A percentile compares a stretch with the other conserved stretches of the same genome.
Conservation (phyloP, 805 yeast species). For the Maudiozyma serrabonitensis region DNA sequence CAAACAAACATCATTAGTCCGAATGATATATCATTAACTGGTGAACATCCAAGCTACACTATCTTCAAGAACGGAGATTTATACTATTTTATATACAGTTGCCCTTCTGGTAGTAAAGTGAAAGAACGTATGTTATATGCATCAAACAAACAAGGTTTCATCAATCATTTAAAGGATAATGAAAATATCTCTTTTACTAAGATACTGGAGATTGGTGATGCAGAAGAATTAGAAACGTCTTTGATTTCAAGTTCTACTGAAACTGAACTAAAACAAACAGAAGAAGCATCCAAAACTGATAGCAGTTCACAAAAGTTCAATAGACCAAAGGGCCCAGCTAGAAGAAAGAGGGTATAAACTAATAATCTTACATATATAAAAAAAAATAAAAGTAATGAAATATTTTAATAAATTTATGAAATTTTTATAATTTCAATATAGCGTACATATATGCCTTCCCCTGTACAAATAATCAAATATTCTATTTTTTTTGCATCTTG, state of each 20-base stretch:
- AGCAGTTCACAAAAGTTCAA: slow-evolving; percentile 29
- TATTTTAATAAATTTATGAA: background rate
- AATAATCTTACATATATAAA: background rate
- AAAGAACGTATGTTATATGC: slow-evolving; percentile 92
- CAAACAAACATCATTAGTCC: slow-evolving; percentile 18
- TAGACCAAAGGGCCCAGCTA: slow-evolving; percentile 67
- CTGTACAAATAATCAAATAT: too few relatives aligned
- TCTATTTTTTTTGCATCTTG: slow-evolving; percentile 23
- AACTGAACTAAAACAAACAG: slow-evolving; percentile 30
- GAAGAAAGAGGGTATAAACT: slow-evolving; percentile 29
- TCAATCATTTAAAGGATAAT: slow-evolving; percentile 37
- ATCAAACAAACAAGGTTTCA: slow-evolving; percentile 56
- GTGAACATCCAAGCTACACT: slow-evolving; percentile 48
- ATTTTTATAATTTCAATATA: background rate
- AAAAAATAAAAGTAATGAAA: background rate
- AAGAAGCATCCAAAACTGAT: slow-evolving; percentile 11
- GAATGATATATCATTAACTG: slow-evolving; percentile 30
- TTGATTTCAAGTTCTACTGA: slow-evolving; percentile 12
- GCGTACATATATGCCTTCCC: background rate
- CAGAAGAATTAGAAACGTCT: slow-evolving; percentile 53
- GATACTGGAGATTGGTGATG: slow-evolving; percentile 61
- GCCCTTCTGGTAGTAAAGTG: slow-evolving; percentile 85
- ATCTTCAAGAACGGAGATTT: slow-evolving; percentile 37
- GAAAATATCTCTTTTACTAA: slow-evolving; percentile 35
- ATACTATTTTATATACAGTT: slow-evolving; percentile 62